Evolutionary conservation across 768 basidiomycete genomes (phyloP).

Genomic region (Tricholoma saponaceum): DNA sequence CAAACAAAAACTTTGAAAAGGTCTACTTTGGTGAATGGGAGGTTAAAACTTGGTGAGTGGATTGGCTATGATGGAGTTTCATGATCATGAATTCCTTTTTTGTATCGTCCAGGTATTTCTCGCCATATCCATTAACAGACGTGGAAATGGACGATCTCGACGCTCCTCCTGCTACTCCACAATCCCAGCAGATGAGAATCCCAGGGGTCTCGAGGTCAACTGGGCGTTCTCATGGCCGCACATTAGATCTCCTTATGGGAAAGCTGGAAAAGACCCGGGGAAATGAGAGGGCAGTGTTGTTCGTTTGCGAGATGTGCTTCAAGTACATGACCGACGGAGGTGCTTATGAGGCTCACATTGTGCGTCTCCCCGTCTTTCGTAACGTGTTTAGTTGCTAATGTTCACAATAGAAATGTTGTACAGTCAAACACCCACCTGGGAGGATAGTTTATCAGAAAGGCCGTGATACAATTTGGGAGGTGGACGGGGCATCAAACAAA

Average conservation of each 20-base stretch:
- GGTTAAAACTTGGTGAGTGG: slow-evolving; percentile 80
- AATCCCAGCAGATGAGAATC: slow-evolving; percentile 32
- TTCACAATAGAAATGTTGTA: slow-evolving; percentile 61
- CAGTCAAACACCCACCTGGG: slow-evolving; percentile 74
- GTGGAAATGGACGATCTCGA: slow-evolving; percentile 52
- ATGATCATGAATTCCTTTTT: not conserved
- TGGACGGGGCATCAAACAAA: slow-evolving; percentile 63
- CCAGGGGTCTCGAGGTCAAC: slow-evolving; percentile 48
- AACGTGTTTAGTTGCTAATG: not conserved
- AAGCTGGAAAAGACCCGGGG: slow-evolving; percentile 47
- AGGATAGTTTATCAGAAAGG: slow-evolving; percentile 87
- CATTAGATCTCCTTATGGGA: slow-evolving; percentile 68
- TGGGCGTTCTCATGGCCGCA: slow-evolving; percentile 63
- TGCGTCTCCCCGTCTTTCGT: slow-evolving; percentile 27
- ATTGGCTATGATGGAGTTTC: not conserved
- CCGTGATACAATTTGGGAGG: slow-evolving; percentile 90
- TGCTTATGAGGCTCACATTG: slow-evolving; percentile 66
- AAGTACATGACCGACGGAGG: slow-evolving; percentile 86
- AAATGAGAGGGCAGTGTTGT: slow-evolving; percentile 54
- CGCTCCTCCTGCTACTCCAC: slow-evolving; percentile 12
- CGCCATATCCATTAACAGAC: slow-evolving; percentile 82
- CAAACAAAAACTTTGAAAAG: slow-evolving; percentile 80
- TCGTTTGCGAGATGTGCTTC: slow-evolving; percentile 93
- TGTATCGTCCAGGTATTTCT: slow-evolving; percentile 70
- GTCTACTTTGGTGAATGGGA: slow-evolving; percentile 84